Base-by-base conservation (phyloP, 495 filamentous ascomycete genomes). In the Jackrogersella multiformis region DNA sequence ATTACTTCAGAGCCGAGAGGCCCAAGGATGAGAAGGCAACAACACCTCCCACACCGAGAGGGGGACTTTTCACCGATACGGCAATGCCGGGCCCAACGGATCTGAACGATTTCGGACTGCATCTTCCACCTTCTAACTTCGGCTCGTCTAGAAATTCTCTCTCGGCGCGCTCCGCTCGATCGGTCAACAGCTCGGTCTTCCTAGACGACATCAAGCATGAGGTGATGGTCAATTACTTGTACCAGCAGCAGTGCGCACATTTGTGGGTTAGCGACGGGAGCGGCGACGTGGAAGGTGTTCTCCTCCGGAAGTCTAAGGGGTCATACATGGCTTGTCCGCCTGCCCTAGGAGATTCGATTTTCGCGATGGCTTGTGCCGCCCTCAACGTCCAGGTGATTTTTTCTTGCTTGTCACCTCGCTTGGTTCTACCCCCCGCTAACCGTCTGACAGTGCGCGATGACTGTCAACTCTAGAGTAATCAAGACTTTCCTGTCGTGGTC, bases 171-270 rank as follows among this genome's bases (percentile, higher is more conserved):
- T 80, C 80, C 35, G 70, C 76, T 35, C 73, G 76, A 46, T 87
- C 84, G 7, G 75, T 66, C 13, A 76, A 76, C 21, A 86, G 82
- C 65, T 88, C 87, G 15, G 78, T 84, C 46, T 85, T 89, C 54
- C 69, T 90, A 20, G 89, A 91, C 58, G 89, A 92, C 64, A 91
- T 93, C 73, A 92, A 90, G 71, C 89, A 91, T 73, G 90, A 92
- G 71, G 88, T 93, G 56, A 93, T 93, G 90, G 90, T 89, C 38
- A 92, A 90, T 71, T 92, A 89, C 67, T 80, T 93, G 21, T 90
- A 90, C 76, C 90, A 93, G 70, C 90, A 92, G 72, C 89, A 91
- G 75, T 89, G 86, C 53, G 81, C 84, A 12, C 81, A 86, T 56
- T 78, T 92, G 32, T 93, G 90, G 90, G 85, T 91, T 9, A 85